These are phyloP conservation scores for Hyphopichia burtonii DNA, from an alignment of 1,139 yeast species.

Conservation along the genomic window DNA sequence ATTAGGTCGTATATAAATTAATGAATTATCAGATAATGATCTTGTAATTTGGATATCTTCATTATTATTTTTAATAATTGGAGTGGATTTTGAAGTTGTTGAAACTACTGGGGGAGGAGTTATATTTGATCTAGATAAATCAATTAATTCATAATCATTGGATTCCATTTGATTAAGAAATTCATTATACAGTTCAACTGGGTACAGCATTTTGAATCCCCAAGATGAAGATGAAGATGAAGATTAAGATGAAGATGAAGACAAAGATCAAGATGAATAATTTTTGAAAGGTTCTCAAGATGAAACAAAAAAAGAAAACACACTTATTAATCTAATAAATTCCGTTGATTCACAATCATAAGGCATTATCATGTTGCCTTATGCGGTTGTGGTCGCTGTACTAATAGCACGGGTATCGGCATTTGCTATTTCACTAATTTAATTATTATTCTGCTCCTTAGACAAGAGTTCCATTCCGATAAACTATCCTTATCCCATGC, in stretches of 20 bases:
- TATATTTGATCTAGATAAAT: constrained; percentile 4
- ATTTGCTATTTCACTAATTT: too few relatives aligned
- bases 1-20: background rate
- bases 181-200: constrained; percentile 30
- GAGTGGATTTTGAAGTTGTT: background rate
- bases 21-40: background rate
- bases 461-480: too few relatives aligned
- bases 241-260: too few relatives aligned
- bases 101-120: background rate
- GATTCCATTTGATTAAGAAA: constrained; percentile 31
- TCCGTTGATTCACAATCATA: background rate
- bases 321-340: background rate
- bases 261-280: too few relatives aligned
- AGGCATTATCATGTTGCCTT: background rate
- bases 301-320: background rate
- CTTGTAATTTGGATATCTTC: background rate
- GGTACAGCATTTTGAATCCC: too few relatives aligned
- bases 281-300: too few relatives aligned
- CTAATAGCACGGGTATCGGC: too few relatives aligned
- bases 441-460: too few relatives aligned
- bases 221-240: too few relatives aligned
- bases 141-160: constrained; percentile 16
- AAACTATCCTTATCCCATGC: too few relatives aligned
- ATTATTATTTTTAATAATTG: background rate
- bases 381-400: too few relatives aligned